phyloP scores from a whole-genome alignment of 768 basidiomycete genomes.

The Boletus subcaerulescens region DNA sequence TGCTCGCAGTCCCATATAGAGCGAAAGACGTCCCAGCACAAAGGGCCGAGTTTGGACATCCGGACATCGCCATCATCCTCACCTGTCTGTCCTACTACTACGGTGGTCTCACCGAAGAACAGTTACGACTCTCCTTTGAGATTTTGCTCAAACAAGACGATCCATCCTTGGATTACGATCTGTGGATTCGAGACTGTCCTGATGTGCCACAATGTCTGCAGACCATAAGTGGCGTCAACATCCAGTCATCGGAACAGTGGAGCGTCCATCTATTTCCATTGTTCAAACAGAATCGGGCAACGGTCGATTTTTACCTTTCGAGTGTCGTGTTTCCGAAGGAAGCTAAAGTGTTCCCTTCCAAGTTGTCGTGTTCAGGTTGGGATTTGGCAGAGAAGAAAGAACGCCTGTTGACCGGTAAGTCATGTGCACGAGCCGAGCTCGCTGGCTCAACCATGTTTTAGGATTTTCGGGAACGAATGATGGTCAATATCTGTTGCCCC shows the following conservation, averaged over 20 bases:
- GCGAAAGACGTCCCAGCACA: conserved; percentile 37
- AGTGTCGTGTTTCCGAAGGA: conserved; percentile 38
- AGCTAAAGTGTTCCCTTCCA: conserved; percentile 35
- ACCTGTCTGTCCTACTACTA: conserved; percentile 39
- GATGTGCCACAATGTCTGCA: conserved; percentile 20
- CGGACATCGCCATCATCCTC: conserved; percentile 32
- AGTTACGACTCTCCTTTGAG: conserved; percentile 31
- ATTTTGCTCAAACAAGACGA: conserved; percentile 29
- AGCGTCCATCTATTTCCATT: conserved; percentile 18
- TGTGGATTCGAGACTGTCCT: conserved; percentile 26
- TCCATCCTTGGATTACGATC: conserved; percentile 30
- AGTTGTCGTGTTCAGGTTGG: conserved; percentile 36
- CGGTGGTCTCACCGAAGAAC: conserved; percentile 28
- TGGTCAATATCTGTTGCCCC: conserved; percentile 36
- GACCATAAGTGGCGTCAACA: conserved; percentile 21
- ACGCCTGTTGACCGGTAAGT: conserved; percentile 14
- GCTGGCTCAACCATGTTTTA: neutral
- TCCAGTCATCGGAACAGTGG: conserved; percentile 29
- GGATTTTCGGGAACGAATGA: conserved; percentile 43
- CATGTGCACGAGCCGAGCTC: neutral
- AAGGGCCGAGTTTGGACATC: conserved; percentile 38
- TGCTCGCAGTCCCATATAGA: conserved; percentile 37
- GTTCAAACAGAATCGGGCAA: conserved; percentile 27
- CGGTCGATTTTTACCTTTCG: conserved; percentile 37
- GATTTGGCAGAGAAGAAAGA: conserved; percentile 32